Evolutionary conservation across 2,329 filamentous ascomycete genomes (phyloP).

Genomic region (Trichoderma aggressivum): DNA sequence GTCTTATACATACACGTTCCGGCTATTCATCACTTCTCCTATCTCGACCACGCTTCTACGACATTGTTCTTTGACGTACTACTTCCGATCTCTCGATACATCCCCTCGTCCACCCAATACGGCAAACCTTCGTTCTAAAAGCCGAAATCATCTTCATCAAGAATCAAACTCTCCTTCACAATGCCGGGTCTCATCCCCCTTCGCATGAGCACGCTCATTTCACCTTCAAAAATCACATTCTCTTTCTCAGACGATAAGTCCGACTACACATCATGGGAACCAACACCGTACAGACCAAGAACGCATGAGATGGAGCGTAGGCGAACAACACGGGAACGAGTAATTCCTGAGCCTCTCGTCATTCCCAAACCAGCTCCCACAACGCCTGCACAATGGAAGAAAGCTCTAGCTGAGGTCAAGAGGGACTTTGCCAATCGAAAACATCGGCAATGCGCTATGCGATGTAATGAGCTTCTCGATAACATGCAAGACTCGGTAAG

Average conservation of each 20-base stretch:
- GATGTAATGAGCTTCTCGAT: slow-evolving; percentile 52
- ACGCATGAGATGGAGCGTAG: background rate
- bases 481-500: slow-evolving; percentile 44
- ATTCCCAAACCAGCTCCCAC: slow-evolving; percentile 37
- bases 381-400: slow-evolving; percentile 50
- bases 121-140: background rate
- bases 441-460: slow-evolving; percentile 51
- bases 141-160: background rate
- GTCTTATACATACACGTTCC: background rate
- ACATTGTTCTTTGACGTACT: background rate
- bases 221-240: slow-evolving; percentile 6
- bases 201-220: slow-evolving; percentile 25
- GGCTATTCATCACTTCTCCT: background rate
- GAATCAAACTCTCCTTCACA: background rate
- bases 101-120: background rate
- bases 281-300: background rate
- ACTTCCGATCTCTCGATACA: background rate
- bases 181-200: slow-evolving; percentile 35
- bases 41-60: background rate
- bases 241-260: slow-evolving; percentile 3
- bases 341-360: slow-evolving; percentile 22
- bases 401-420: slow-evolving; percentile 52
- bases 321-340: background rate
- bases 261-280: background rate
- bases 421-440: slow-evolving; percentile 48